Evolutionary conservation across 2,329 filamentous ascomycete genomes (phyloP).

Genomic region (Aureobasidium sp.): DNA sequence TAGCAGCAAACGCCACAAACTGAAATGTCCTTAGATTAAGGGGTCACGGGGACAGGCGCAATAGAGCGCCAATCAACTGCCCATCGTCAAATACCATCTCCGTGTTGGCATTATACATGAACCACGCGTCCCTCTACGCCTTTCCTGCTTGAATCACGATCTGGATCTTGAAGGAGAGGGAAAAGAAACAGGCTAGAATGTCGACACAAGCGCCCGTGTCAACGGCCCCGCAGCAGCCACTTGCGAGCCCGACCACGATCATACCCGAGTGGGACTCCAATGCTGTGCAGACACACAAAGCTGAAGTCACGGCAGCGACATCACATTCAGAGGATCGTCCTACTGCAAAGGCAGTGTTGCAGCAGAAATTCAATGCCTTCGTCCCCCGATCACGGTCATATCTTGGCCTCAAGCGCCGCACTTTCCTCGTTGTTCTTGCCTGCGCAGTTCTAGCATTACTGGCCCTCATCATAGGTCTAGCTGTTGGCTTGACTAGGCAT

Average conservation of each 20-base stretch:
- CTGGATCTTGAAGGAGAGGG: background rate
- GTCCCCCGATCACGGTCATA: conserved; percentile 34
- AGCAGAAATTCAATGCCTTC: conserved; percentile 27
- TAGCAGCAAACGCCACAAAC: background rate
- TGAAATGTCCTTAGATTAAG: conserved; percentile 9
- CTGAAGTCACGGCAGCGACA: conserved; percentile 10
- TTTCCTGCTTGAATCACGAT: background rate
- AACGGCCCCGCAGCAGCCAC: conserved; percentile 8
- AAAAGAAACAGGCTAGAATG: background rate
- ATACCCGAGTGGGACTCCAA: conserved; percentile 25
- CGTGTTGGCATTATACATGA: background rate
- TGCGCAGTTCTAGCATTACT: conserved; percentile 30
- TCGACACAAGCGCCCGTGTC: background rate
- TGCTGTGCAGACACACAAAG: background rate
- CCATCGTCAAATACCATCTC: background rate
- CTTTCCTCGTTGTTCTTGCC: conserved; percentile 31
- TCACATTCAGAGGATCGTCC: background rate
- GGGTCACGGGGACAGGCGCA: conserved; percentile 1
- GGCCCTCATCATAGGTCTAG: conserved; percentile 36
- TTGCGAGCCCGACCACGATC: background rate
- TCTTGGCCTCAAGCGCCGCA: conserved; percentile 32
- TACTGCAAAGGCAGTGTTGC: background rate
- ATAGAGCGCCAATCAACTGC: background rate
- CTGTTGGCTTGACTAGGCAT: conserved; percentile 30
- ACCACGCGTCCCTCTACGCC: background rate